These are phyloP conservation scores for Taphrina deformans DNA, from an alignment of 1,139 yeast genomes.

Conservation along the genomic window DNA sequence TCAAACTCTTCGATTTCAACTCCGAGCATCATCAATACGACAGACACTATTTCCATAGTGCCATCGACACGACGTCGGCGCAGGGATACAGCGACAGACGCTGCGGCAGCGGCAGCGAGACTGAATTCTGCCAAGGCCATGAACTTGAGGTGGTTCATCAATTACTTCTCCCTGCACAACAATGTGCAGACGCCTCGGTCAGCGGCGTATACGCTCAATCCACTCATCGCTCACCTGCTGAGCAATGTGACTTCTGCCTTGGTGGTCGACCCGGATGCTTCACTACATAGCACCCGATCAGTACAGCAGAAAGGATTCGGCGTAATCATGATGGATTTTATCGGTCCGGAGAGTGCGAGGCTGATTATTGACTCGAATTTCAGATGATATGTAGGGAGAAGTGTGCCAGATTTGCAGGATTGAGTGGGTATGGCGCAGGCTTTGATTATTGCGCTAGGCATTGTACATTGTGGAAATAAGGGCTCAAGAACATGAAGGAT, in stretches of 20 bases:
- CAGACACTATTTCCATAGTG: background rate
- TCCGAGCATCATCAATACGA: background rate
- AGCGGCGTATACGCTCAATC: constrained; percentile 18
- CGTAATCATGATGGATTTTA: constrained; percentile 16
- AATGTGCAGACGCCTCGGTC: constrained; percentile 23
- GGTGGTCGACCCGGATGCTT: background rate
- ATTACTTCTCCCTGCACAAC: constrained; percentile 30
- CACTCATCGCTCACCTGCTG: background rate
- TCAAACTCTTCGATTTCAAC: background rate
- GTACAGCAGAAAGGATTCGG: background rate
- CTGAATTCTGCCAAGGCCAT: background rate
- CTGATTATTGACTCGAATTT: constrained; percentile 17
- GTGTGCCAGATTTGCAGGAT: background rate
- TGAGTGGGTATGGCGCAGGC: background rate
- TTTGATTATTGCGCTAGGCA: background rate
- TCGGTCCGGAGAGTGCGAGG: constrained; percentile 2
- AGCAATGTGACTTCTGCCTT: background rate
- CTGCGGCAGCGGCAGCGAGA: background rate
- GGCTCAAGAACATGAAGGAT: background rate
- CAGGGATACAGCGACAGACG: background rate
- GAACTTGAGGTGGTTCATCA: constrained; percentile 9
- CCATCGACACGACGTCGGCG: background rate
- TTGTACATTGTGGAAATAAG: too few species aligned
- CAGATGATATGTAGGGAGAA: background rate
- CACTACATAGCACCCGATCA: background rate